A percentile compares a stretch with the other conserved stretches of the same genome.
These are phyloP conservation scores for Boletus rubescentipes DNA, from an alignment of 768 basidiomycete species.

Conservation along the genomic window DNA sequence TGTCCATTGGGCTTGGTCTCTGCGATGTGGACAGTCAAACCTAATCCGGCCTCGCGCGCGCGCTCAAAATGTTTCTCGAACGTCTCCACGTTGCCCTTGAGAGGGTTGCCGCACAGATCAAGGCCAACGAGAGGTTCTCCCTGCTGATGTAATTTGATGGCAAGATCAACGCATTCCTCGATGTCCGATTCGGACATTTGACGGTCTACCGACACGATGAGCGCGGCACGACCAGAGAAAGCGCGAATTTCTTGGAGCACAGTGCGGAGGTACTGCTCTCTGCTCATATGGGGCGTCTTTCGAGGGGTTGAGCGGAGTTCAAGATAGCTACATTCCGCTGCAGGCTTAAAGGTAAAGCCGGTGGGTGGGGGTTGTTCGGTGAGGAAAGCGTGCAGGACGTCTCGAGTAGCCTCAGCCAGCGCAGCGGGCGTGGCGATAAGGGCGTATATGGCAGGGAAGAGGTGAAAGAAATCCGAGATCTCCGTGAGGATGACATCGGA, in stretches of 20 bases:
- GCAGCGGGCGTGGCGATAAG: slow-evolving; percentile 62
- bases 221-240: slow-evolving; percentile 53
- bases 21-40: slow-evolving; percentile 80
- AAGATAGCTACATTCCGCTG: slow-evolving; percentile 65
- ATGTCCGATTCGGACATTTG: slow-evolving; percentile 54
- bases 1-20: slow-evolving; percentile 65
- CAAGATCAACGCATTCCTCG: slow-evolving; percentile 56
- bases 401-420: slow-evolving; percentile 55
- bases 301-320: slow-evolving; percentile 85
- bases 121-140: slow-evolving; percentile 72
- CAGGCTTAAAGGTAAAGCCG: slow-evolving; percentile 32
- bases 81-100: slow-evolving; percentile 51
- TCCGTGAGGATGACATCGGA: slow-evolving; percentile 44
- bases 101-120: slow-evolving; percentile 79
- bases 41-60: slow-evolving; percentile 60
- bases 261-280: slow-evolving; percentile 57
- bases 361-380: slow-evolving; percentile 18
- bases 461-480: slow-evolving; percentile 68
- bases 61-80: slow-evolving; percentile 52
- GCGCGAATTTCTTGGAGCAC: slow-evolving; percentile 65
- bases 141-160: slow-evolving; percentile 49
- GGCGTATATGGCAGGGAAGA: slow-evolving; percentile 80
- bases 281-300: slow-evolving; percentile 54
- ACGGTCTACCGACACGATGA: slow-evolving; percentile 78
- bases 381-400: slow-evolving; percentile 68